A percentile compares a stretch with the other conserved stretches of the same genome.
phyloP scores from a whole-genome alignment of 2,329 filamentous ascomycete genomes.

The Fusarium guadeloupense region DNA sequence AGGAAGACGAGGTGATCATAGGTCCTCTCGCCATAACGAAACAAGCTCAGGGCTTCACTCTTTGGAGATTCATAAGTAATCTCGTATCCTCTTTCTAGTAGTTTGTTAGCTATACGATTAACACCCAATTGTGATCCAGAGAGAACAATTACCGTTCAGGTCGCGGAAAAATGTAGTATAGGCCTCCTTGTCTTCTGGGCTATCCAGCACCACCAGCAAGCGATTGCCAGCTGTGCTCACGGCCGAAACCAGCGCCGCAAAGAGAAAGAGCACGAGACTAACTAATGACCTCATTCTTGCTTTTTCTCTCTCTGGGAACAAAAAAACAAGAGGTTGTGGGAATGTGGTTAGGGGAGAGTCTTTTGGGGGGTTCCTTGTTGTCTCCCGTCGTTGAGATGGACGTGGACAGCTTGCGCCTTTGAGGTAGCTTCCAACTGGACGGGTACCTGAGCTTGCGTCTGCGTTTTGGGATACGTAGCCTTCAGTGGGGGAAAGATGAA shows the following conservation, averaged over 20 bases:
- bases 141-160: constrained; percentile 67
- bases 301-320: no score
- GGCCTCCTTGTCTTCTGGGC: constrained; percentile 78
- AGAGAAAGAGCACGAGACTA: constrained; percentile 73
- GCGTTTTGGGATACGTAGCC: constrained; percentile 53
- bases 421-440: constrained; percentile 38
- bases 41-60: constrained; percentile 78
- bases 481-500: constrained; percentile 31
- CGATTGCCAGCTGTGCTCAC: constrained; percentile 81
- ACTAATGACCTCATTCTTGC: constrained; percentile 75
- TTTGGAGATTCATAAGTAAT: constrained; percentile 86
- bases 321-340: not conserved
- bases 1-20: constrained; percentile 94
- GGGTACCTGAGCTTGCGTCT: constrained; percentile 43
- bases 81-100: constrained; percentile 80
- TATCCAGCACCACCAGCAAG: constrained; percentile 87
- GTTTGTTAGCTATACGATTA: constrained; percentile 29
- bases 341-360: constrained; percentile 14
- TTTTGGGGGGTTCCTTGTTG: constrained; percentile 15
- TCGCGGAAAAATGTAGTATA: constrained; percentile 86
- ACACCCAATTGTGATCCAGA: not conserved
- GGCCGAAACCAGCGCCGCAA: constrained; percentile 75
- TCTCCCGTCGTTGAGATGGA: constrained; percentile 21
- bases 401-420: constrained; percentile 42
- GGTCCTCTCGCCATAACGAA: constrained; percentile 84